Percentiles rank a stretch among this genome's conserved stretches.
These are phyloP conservation scores for Xylaria longipes DNA, from an alignment of 495 filamentous ascomycete species.

Conservation along the genomic window DNA sequence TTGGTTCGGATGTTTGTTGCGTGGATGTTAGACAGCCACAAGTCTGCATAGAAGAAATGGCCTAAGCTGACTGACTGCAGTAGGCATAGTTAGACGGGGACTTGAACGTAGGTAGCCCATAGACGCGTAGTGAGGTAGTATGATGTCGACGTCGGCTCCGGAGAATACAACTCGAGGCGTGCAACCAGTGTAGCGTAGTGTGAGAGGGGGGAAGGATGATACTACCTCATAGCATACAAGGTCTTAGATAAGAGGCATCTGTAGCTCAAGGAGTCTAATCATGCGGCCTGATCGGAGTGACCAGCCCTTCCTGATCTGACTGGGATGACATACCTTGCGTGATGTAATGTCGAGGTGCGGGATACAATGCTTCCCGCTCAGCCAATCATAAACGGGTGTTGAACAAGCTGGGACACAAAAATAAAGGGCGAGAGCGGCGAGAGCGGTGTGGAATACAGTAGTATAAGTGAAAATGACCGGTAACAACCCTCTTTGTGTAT, in stretches of 20 bases:
- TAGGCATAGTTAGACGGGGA: neutral
- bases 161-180: neutral
- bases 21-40: slow-evolving; percentile 13
- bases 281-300: neutral
- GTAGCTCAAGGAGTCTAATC: neutral
- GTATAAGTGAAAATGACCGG: neutral
- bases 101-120: neutral
- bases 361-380: slow-evolving; percentile 11
- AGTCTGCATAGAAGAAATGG: slow-evolving; percentile 3
- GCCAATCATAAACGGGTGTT: slow-evolving; percentile 5
- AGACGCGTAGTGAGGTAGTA: neutral
- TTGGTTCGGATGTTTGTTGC: neutral
- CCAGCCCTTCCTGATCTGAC: slow-evolving; percentile 14
- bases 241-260: slow-evolving; percentile 2
- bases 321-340: slow-evolving; percentile 9
- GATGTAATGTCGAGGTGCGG: slow-evolving; percentile 7
- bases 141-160: neutral
- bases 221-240: neutral
- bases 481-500: neutral
- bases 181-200: neutral
- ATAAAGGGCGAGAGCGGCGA: neutral
- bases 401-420: neutral
- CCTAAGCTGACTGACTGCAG: neutral
- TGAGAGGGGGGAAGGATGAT: neutral
- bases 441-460: slow-evolving; percentile 18